These are phyloP conservation scores for Barbarea vulgaris DNA, from an alignment of 345 rosid species.

Conservation along the genomic window DNA sequence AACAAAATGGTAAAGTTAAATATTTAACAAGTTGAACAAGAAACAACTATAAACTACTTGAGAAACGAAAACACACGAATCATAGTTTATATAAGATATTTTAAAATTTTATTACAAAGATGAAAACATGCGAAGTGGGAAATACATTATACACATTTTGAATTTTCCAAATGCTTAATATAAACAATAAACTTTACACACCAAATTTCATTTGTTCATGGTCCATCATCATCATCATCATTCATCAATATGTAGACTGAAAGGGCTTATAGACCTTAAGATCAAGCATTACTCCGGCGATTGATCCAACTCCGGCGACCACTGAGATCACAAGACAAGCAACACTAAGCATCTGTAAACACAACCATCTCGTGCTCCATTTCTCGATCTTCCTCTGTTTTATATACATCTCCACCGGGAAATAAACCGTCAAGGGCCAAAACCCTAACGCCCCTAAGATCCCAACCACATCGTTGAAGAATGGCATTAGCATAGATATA, in stretches of 20 bases:
- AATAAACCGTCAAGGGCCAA: slow-evolving; percentile 77
- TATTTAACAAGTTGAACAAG: background rate
- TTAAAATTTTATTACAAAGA: slow-evolving; percentile 30
- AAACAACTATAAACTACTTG: background rate
- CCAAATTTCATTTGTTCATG: slow-evolving; percentile 7
- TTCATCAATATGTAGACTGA: slow-evolving; percentile 40
- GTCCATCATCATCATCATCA: background rate
- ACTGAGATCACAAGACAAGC: slow-evolving; percentile 63
- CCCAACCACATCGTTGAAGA: slow-evolving; percentile 73
- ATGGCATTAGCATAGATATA: slow-evolving; percentile 75
- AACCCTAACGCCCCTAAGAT: slow-evolving; percentile 76
- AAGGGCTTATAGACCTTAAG: slow-evolving; percentile 47
- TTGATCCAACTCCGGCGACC: slow-evolving; percentile 64
- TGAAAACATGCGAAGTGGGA: slow-evolving; percentile 24
- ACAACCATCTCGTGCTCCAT: slow-evolving; percentile 69
- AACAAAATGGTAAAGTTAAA: background rate
- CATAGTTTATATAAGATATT: slow-evolving; percentile 10
- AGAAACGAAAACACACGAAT: background rate
- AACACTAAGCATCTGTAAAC: slow-evolving; percentile 54
- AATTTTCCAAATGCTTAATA: background rate
- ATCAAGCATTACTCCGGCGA: slow-evolving; percentile 62
- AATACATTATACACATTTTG: slow-evolving; percentile 33
- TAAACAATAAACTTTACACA: slow-evolving; percentile 29
- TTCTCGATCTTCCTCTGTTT: slow-evolving; percentile 57
- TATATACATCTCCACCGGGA: slow-evolving; percentile 83